Percentiles rank a stretch among this genome's conserved stretches.
These are phyloP conservation scores for Dendrostoma leiphaemia DNA, from an alignment of 2,329 filamentous ascomycete species.

Conservation along the genomic window DNA sequence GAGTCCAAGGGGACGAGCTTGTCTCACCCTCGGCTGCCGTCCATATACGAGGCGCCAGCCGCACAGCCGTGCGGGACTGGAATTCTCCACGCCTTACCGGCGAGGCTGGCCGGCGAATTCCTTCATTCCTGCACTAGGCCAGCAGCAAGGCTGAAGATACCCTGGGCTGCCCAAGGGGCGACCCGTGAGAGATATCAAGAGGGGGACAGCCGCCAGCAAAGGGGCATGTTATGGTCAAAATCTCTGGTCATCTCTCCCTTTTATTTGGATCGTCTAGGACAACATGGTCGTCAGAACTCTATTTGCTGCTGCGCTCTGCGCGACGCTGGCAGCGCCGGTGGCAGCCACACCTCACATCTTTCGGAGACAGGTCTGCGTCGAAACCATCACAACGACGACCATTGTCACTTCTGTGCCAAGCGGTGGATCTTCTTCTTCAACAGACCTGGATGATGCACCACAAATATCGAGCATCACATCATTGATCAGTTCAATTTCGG, in stretches of 20 bases:
- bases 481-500: too few relatives aligned
- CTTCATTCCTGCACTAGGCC: slow-evolving; percentile 9
- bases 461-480: too few relatives aligned
- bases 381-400: slow-evolving; percentile 3
- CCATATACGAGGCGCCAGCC: slow-evolving; percentile 2
- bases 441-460: neutral
- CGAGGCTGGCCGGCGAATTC: slow-evolving; percentile 9
- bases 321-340: neutral
- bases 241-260: neutral
- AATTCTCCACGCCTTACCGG: slow-evolving; percentile 7
- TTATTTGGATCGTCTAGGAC: neutral
- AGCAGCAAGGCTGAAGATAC: slow-evolving; percentile 8
- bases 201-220: neutral
- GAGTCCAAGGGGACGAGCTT: neutral
- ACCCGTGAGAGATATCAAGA: slow-evolving; percentile 6
- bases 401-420: neutral
- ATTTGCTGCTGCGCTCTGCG: neutral
- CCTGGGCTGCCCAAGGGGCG: slow-evolving; percentile 4
- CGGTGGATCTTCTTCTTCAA: neutral
- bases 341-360: slow-evolving; percentile 9
- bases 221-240: neutral
- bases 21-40: slow-evolving; percentile 8
- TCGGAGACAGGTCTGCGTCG: neutral
- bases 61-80: neutral
- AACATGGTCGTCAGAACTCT: slow-evolving; percentile 7